A percentile compares a stretch with the other conserved stretches of the same genome.
phyloP scores from a whole-genome alignment of 306 rosid genomes.

The Sphenostylis stenocarpa region DNA sequence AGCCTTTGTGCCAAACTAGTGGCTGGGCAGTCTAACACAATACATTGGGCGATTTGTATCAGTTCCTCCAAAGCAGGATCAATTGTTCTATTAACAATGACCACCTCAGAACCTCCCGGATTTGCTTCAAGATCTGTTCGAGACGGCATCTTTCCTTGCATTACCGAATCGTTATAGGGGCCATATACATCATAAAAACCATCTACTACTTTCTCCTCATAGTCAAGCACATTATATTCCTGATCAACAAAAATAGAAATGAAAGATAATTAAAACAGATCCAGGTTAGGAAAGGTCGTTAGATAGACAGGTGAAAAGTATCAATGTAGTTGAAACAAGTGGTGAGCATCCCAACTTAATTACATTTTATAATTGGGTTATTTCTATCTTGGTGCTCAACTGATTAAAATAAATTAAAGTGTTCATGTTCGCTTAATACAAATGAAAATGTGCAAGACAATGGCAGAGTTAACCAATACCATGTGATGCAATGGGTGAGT shows the following conservation, averaged over 20 bases:
- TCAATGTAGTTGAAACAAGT: slow-evolving; percentile 11
- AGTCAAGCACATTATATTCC: slow-evolving; percentile 93
- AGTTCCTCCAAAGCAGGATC: slow-evolving; percentile 86
- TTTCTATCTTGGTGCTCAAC: slow-evolving; percentile 24
- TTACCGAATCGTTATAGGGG: slow-evolving; percentile 58
- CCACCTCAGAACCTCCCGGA: slow-evolving; percentile 76
- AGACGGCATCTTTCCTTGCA: slow-evolving; percentile 94
- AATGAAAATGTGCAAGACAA: slow-evolving; percentile 10
- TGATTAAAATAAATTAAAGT: not conserved
- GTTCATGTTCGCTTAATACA: slow-evolving; percentile 2
- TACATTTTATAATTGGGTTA: slow-evolving; percentile 9
- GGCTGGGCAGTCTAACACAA: slow-evolving; percentile 86
- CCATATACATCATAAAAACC: slow-evolving; percentile 93
- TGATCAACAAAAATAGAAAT: slow-evolving; percentile 38
- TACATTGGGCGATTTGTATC: slow-evolving; percentile 85
- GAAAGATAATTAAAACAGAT: slow-evolving; percentile 32
- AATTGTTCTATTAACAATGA: slow-evolving; percentile 69
- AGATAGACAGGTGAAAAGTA: not conserved
- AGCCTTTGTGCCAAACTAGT: slow-evolving; percentile 81
- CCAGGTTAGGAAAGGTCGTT: not conserved
- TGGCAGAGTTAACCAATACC: not conserved
- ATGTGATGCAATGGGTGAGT: not conserved
- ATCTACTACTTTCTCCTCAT: slow-evolving; percentile 84
- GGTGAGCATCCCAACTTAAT: slow-evolving; percentile 15
- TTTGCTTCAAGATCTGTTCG: slow-evolving; percentile 71